Base-by-base conservation (phyloP, 306 rosid genomes). In the Echinosophora koreensis region DNA sequence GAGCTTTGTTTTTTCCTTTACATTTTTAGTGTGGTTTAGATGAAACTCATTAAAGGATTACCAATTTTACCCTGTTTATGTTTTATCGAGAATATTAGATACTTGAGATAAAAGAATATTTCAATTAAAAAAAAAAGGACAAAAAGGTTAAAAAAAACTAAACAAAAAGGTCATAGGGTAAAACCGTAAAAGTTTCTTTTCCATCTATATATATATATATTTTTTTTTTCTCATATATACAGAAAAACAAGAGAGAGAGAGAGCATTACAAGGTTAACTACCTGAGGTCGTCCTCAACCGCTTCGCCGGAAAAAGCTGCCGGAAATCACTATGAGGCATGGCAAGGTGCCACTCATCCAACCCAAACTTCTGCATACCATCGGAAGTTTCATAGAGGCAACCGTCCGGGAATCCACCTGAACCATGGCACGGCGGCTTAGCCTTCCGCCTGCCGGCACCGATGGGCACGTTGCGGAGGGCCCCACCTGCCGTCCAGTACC, bases 401-500 rank as follows among this genome's bases (percentile, higher is more conserved):
- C 66, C 86, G 8, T 82, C 96, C 7, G 87, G 68, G 5, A 81
- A 85, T 14, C 80, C 85, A 13, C 44, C 75, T 8, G 54, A 32
- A 5, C 60, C 92, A 1, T 37, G 87, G 17, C 84, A 62, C 0
- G 88, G 86, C 0, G 87, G 87, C 86, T 94, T 94, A 37, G 81
- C 59, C 86, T 89, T 94, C 2, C 98, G 83, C 3, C 97, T 81
- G 0, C 97, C 98, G 1, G 98, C 96, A 0, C 98, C 98, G 0
- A 92, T 73, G 0, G 97, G 96, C 0, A 94, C 96, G 76, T 94
- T 91, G 2, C 98, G 80, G 60, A 94, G 98, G 46, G 97, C 97
- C 37, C 98, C 98, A 1, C 98, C 98, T 8, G 94, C 95, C 0
- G 98, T 94, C 98, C 98, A 94, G 75, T 93, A 94, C 60, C 98